Evolutionary conservation across 1,284 basidiomycete genomes (phyloP).

Genomic region (Microbotryum violaceum): DNA sequence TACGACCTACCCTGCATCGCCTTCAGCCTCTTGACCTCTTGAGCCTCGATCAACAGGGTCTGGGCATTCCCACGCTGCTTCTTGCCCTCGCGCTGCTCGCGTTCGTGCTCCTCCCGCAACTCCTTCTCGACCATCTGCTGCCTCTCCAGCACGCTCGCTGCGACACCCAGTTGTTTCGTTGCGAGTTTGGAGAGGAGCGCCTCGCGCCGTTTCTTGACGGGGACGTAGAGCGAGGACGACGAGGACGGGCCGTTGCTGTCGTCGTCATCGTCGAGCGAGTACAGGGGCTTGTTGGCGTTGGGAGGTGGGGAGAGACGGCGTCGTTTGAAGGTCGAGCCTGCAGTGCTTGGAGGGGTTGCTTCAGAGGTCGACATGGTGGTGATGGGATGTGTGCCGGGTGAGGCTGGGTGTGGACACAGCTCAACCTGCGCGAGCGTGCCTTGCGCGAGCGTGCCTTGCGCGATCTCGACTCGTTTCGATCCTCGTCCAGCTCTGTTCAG

Average conservation of each 20-base stretch:
- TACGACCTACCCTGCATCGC: constrained; percentile 61
- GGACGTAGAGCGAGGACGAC: constrained; percentile 54
- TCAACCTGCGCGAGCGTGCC: background rate
- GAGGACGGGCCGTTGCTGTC: background rate
- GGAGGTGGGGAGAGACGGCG: constrained; percentile 20
- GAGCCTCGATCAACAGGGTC: constrained; percentile 79
- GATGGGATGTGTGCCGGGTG: background rate
- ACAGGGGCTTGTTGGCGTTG: constrained; percentile 8
- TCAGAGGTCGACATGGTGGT: background rate
- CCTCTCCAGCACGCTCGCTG: constrained; percentile 11
- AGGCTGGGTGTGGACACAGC: no score
- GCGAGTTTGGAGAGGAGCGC: constrained; percentile 65
- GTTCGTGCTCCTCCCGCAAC: constrained; percentile 57
- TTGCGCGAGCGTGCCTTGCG: no score
- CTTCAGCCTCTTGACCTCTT: constrained; percentile 77
- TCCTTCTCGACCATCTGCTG: constrained; percentile 48
- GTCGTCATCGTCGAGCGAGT: constrained; percentile 20
- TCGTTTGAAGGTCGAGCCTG: constrained; percentile 6
- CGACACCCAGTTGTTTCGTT: constrained; percentile 42
- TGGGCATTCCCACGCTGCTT: constrained; percentile 63
- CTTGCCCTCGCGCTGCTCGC: constrained; percentile 65
- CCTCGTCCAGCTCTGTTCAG: background rate
- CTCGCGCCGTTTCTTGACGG: constrained; percentile 75
- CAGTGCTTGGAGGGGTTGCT: background rate
- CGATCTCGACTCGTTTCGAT: no score